Evolutionary conservation across 2,329 filamentous ascomycete species (phyloP).

Genomic region (Epichloe scottii): DNA sequence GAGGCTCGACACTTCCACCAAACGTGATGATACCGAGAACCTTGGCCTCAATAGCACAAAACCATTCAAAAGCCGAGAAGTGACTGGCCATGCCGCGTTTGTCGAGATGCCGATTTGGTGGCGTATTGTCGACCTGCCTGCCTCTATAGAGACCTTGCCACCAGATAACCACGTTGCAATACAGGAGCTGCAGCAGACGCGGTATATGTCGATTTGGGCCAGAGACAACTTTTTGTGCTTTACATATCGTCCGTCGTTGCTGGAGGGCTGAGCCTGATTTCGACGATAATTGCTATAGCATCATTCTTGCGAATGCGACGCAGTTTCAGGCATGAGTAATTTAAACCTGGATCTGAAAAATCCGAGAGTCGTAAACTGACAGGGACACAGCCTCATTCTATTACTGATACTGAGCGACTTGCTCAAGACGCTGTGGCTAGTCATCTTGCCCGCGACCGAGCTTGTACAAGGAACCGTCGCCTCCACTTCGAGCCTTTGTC

Average conservation of each 20-base stretch:
- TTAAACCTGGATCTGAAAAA: conserved; percentile 4
- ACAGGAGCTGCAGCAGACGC: background rate
- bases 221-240: conserved; percentile 5
- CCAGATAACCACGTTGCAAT: background rate
- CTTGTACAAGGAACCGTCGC: conserved; percentile 38
- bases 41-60: background rate
- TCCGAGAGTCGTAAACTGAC: background rate
- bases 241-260: conserved; percentile 24
- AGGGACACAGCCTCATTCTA: conserved; percentile 50
- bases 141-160: background rate
- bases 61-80: background rate
- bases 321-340: conserved; percentile 52
- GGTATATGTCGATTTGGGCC: background rate
- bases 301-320: conserved; percentile 65
- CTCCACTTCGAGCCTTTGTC: conserved; percentile 46
- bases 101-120: conserved; percentile 2
- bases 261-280: conserved; percentile 40
- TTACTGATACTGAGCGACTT: conserved; percentile 61
- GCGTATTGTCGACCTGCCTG: background rate
- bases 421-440: conserved; percentile 55
- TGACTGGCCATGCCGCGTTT: background rate
- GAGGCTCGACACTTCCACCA: background rate
- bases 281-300: conserved; percentile 46
- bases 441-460: conserved; percentile 50
- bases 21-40: background rate